Percentiles rank a stretch among this genome's conserved stretches.
Conservation (phyloP, 768 basidiomycete species). For the Polyporus arcularius region DNA sequence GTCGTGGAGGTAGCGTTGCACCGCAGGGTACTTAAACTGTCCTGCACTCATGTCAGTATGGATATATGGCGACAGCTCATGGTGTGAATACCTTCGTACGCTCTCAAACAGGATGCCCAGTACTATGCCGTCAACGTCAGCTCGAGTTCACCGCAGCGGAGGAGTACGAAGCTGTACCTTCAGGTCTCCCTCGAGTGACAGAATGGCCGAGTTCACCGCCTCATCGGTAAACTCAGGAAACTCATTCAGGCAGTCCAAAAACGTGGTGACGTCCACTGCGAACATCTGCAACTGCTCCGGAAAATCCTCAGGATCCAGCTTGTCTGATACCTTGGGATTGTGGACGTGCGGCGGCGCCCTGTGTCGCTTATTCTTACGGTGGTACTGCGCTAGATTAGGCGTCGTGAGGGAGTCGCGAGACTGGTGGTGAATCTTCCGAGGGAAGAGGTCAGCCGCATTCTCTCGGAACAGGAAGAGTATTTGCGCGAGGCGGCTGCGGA, state of each 20-base stretch:
- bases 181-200: slow-evolving; percentile 69
- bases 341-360: slow-evolving; percentile 47
- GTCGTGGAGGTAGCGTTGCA: slow-evolving; percentile 75
- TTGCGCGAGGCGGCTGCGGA: slow-evolving; percentile 68
- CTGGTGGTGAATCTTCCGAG: slow-evolving; percentile 55
- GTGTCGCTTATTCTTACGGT: slow-evolving; percentile 32
- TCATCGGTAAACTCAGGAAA: slow-evolving; percentile 81
- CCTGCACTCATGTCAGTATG: slow-evolving; percentile 37
- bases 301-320: slow-evolving; percentile 64
- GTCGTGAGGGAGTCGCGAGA: slow-evolving; percentile 40
- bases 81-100: slow-evolving; percentile 52
- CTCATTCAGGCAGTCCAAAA: slow-evolving; percentile 71
- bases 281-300: slow-evolving; percentile 64
- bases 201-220: slow-evolving; percentile 64
- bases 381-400: slow-evolving; percentile 35
- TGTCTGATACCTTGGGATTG: slow-evolving; percentile 54
- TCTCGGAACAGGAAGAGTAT: slow-evolving; percentile 71
- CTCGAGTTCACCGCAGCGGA: background rate
- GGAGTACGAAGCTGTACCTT: slow-evolving; percentile 41
- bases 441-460: slow-evolving; percentile 78
- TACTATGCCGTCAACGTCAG: slow-evolving; percentile 45
- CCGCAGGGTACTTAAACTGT: slow-evolving; percentile 71
- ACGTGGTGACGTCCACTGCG: slow-evolving; percentile 67
- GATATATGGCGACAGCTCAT: background rate
- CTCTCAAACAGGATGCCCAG: slow-evolving; percentile 71